Percentiles rank a stretch among this genome's conserved stretches.
Conservation (phyloP, 2,329 filamentous ascomycete species). For the Rachicladosporium sp. region DNA sequence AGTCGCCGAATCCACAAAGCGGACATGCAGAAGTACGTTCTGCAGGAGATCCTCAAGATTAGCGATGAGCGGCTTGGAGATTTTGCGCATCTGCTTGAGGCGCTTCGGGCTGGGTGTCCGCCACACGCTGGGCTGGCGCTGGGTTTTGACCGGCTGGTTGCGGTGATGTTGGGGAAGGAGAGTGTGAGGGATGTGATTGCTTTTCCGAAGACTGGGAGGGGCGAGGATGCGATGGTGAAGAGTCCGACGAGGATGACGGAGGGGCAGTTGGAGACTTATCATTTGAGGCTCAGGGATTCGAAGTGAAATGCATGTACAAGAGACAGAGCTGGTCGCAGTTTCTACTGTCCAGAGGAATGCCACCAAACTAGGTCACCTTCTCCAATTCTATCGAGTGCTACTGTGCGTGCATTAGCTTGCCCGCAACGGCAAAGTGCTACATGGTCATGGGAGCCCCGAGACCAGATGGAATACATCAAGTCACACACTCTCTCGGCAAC, state of each 20-base stretch:
- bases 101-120: conserved; percentile 73
- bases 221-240: conserved; percentile 72
- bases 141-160: conserved; percentile 78
- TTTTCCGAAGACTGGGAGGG: conserved; percentile 87
- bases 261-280: conserved; percentile 48
- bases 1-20: conserved; percentile 84
- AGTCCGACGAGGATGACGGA: conserved; percentile 59
- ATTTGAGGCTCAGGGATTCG: conserved; percentile 30
- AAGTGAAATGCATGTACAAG: neutral
- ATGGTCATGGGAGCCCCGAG: no score
- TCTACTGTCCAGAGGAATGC: no score
- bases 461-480: no score
- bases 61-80: conserved; percentile 55
- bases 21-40: conserved; percentile 69
- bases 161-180: conserved; percentile 62
- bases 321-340: no score
- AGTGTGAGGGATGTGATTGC: conserved; percentile 89
- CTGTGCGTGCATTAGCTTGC: no score
- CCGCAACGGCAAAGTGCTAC: no score
- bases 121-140: conserved; percentile 90
- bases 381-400: no score
- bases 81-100: conserved; percentile 75
- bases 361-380: no score
- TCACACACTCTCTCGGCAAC: no score
- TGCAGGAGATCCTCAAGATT: conserved; percentile 79